These are phyloP conservation scores for Lobulomyces angularis DNA, from an alignment of 192 early-diverging fungal species.

Conservation along the genomic window DNA sequence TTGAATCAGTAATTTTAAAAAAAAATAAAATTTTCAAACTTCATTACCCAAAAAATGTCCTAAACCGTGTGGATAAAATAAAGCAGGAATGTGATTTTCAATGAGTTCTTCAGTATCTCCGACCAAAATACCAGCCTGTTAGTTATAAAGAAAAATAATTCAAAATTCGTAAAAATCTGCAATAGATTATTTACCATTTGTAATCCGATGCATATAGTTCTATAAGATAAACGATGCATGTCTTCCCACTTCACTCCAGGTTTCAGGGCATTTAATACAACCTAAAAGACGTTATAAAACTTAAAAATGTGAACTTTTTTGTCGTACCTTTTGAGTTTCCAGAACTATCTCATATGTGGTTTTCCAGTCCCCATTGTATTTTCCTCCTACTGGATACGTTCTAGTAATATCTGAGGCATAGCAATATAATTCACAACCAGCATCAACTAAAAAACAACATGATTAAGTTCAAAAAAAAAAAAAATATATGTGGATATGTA, in stretches of 20 bases:
- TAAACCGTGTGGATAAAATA: constrained; percentile 86
- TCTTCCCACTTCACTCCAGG: constrained; percentile 74
- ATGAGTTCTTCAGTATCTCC: constrained; percentile 50
- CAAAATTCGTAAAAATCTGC: too few species aligned
- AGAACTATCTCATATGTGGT: constrained; percentile 73
- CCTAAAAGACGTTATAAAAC: constrained; percentile 10
- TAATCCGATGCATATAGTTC: constrained; percentile 54
- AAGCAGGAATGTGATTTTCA: constrained; percentile 54
- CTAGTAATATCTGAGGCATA: constrained; percentile 89
- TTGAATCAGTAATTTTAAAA: background rate
- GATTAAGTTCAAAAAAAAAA: too few species aligned
- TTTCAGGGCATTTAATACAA: constrained; percentile 49
- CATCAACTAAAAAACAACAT: constrained; percentile 43
- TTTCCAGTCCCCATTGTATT: constrained; percentile 55
- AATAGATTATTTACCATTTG: too few species aligned
- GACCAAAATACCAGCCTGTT: constrained; percentile 52
- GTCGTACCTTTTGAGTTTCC: constrained; percentile 55
- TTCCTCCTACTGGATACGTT: constrained; percentile 66
- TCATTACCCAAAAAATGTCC: constrained; percentile 66
- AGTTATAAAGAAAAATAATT: constrained; percentile 4
- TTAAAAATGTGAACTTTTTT: background rate
- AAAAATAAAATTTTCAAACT: background rate
- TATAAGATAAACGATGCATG: constrained; percentile 60
- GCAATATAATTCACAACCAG: constrained; percentile 59
- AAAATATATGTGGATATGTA: too few species aligned